Evolutionary conservation across 805 yeast genomes (phyloP).

Genomic region (Candida glaebosa): DNA sequence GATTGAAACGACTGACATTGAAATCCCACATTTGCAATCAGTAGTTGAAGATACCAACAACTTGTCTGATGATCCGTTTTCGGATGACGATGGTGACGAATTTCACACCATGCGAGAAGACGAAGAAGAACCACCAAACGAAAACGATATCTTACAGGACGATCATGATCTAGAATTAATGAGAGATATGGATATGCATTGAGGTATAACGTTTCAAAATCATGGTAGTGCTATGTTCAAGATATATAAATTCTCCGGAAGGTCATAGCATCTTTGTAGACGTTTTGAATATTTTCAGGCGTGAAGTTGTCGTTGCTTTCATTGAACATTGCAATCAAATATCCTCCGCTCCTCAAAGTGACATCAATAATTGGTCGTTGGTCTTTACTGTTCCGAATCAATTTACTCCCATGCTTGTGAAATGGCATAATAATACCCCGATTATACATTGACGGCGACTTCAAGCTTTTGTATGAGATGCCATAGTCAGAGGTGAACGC

Average conservation of each 20-base stretch:
- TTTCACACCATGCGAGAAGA: slow-evolving; percentile 6
- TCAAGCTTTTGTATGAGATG: slow-evolving; percentile 33
- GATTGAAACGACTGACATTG: slow-evolving; percentile 1
- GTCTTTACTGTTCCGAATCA: slow-evolving; percentile 35
- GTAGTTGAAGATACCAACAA: slow-evolving; percentile 1
- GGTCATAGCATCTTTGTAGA: slow-evolving; percentile 42
- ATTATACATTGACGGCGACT: slow-evolving; percentile 29
- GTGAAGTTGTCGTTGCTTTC: slow-evolving; percentile 13
- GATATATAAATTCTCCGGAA: slow-evolving; percentile 46
- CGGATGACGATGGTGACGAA: slow-evolving; percentile 19
- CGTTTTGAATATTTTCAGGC: neutral
- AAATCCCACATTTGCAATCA: slow-evolving; percentile 3
- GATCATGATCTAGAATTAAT: slow-evolving; percentile 34
- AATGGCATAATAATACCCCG: slow-evolving; percentile 56
- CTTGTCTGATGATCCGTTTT: slow-evolving; percentile 19
- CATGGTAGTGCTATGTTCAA: neutral
- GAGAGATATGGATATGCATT: slow-evolving; percentile 34
- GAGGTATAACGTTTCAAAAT: slow-evolving; percentile 2
- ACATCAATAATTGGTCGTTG: slow-evolving; percentile 32
- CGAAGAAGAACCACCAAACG: slow-evolving; percentile 8
- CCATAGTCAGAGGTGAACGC: slow-evolving; percentile 55
- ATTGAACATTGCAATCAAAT: slow-evolving; percentile 45
- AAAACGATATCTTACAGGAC: slow-evolving; percentile 13
- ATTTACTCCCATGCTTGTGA: slow-evolving; percentile 38
- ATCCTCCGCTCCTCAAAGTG: slow-evolving; percentile 51